A percentile compares a stretch with the other conserved stretches of the same genome.
phyloP scores from a whole-genome alignment of 768 basidiomycete species.

The Cystoderma amianthinum region DNA sequence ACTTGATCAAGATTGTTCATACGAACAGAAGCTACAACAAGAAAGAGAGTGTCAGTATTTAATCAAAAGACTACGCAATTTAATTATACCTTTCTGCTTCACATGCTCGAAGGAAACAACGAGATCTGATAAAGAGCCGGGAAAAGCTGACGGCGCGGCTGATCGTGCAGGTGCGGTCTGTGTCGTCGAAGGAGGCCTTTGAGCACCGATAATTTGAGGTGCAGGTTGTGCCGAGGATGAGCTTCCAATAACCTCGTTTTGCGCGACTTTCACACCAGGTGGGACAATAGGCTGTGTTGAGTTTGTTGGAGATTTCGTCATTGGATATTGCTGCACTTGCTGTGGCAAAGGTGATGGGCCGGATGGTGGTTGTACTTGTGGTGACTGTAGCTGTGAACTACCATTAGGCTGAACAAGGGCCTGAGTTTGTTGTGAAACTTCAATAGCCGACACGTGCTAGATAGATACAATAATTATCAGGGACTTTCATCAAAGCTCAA shows the following conservation, averaged over 20 bases:
- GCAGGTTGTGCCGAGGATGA: conserved; percentile 19
- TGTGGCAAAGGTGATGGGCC: conserved; percentile 35
- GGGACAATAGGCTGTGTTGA: conserved; percentile 57
- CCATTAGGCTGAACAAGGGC: conserved; percentile 20
- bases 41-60: conserved; percentile 1
- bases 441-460: conserved; percentile 29
- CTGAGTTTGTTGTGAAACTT: conserved; percentile 28
- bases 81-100: conserved; percentile 82
- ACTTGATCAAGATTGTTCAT: conserved; percentile 87
- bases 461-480: conserved; percentile 3
- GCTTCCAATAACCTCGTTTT: conserved; percentile 31
- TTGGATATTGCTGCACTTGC: conserved; percentile 27
- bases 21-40: conserved; percentile 56
- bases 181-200: conserved; percentile 48
- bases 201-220: conserved; percentile 32
- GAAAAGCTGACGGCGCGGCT: conserved; percentile 44
- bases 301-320: conserved; percentile 26
- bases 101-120: conserved; percentile 93
- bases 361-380: conserved; percentile 19
- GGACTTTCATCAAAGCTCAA: not conserved
- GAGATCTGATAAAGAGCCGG: conserved; percentile 84
- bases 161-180: conserved; percentile 29
- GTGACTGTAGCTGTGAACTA: conserved; percentile 17
- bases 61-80: not conserved
- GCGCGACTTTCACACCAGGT: conserved; percentile 58